Percentiles rank a stretch among this genome's conserved stretches.
Evolutionary conservation across 768 basidiomycete genomes (phyloP).

Genomic region (Suillus luteus): DNA sequence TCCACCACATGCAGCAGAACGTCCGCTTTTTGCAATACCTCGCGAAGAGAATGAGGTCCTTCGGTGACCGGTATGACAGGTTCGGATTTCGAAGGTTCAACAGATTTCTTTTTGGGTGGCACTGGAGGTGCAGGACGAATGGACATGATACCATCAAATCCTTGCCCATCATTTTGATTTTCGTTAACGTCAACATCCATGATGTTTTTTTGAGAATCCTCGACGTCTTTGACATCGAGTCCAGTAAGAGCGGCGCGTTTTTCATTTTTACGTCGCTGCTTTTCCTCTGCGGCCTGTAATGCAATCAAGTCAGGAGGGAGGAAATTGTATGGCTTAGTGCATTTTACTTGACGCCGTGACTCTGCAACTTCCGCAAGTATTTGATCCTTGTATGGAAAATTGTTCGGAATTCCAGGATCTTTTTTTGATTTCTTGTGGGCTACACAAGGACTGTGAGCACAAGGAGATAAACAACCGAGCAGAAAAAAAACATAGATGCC

Average conservation of each 20-base stretch:
- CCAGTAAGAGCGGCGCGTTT: constrained; percentile 48
- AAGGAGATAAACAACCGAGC: constrained; percentile 11
- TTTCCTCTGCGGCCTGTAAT: constrained; percentile 77
- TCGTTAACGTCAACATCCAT: constrained; percentile 32
- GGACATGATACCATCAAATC: constrained; percentile 43
- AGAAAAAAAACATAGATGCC: background rate
- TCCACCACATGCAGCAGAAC: constrained; percentile 82
- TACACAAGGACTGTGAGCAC: constrained; percentile 28
- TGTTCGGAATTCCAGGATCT: constrained; percentile 92
- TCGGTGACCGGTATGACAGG: constrained; percentile 26
- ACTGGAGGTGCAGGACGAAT: constrained; percentile 16
- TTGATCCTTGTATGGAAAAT: constrained; percentile 92
- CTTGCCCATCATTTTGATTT: constrained; percentile 30
- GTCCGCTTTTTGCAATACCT: constrained; percentile 74
- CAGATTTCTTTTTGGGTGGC: constrained; percentile 5
- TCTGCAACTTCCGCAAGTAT: constrained; percentile 89
- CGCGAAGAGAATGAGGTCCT: constrained; percentile 31
- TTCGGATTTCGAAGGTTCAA: constrained; percentile 6
- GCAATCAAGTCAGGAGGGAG: background rate
- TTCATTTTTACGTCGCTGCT: constrained; percentile 63
- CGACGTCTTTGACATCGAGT: constrained; percentile 30
- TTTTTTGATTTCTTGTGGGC: constrained; percentile 64
- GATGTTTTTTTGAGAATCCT: constrained; percentile 29
- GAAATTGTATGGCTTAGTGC: background rate
- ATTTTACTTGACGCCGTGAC: constrained; percentile 66